A percentile compares a stretch with the other conserved stretches of the same genome.
phyloP scores from a whole-genome alignment of 768 basidiomycete genomes.

The Auricularia sp. region DNA sequence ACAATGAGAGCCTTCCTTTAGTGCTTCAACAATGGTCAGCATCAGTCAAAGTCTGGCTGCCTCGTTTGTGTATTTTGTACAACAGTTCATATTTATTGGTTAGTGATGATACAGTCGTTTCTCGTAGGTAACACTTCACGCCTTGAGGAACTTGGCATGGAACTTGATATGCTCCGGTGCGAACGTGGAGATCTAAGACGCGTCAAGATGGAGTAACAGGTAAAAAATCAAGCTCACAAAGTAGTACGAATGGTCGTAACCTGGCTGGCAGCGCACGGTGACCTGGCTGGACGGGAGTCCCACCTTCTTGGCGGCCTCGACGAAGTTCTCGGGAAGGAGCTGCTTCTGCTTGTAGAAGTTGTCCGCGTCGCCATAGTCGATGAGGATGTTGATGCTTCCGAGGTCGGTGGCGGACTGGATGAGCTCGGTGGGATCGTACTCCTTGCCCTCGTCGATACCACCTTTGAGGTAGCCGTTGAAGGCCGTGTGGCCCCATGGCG shows the following conservation, averaged over 20 bases:
- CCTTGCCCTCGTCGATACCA: conserved; percentile 64
- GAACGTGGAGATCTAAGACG: conserved; percentile 73
- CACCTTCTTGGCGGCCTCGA: conserved; percentile 61
- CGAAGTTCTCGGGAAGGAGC: conserved; percentile 82
- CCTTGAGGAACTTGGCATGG: conserved; percentile 83
- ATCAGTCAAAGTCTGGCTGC: too few relatives aligned
- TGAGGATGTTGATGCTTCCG: conserved; percentile 63
- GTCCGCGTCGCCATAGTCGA: conserved; percentile 82
- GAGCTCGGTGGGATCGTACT: conserved; percentile 81
- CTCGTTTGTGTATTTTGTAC: too few relatives aligned
- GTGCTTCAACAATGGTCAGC: too few relatives aligned
- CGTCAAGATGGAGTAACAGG: background rate
- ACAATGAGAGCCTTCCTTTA: background rate
- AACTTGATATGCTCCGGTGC: conserved; percentile 82
- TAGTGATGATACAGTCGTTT: background rate
- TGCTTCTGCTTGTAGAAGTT: conserved; percentile 79
- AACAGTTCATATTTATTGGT: too few relatives aligned
- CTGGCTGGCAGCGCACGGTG: conserved; percentile 65
- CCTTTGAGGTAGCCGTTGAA: conserved; percentile 77
- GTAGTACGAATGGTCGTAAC: conserved; percentile 85
- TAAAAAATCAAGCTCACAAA: conserved; percentile 42
- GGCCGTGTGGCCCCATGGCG: conserved; percentile 88
- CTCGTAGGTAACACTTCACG: conserved; percentile 23
- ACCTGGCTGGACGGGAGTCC: conserved; percentile 70
- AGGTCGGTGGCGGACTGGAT: conserved; percentile 35